Base-by-base conservation (phyloP, 1,139 yeast species). In the Yamadazyma membranifaciens region DNA sequence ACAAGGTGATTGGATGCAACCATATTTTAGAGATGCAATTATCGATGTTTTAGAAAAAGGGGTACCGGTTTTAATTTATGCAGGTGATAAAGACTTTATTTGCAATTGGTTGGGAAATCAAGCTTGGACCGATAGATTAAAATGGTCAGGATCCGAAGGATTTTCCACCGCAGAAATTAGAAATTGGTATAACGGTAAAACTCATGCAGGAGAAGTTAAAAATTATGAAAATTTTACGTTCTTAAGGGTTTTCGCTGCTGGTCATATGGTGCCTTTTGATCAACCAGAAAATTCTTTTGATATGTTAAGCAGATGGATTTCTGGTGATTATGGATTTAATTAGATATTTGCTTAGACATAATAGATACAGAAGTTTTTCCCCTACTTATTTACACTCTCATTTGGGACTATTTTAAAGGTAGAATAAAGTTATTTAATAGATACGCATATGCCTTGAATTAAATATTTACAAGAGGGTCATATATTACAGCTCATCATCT, bases 1-100 rank as follows among this genome's bases (percentile, higher is more conserved):
- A 60, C 85, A 87, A 22, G 89, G 95, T 56, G 95, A 87, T 63
- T 85, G 92, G 91, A 84, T 85, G 92, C 83, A 39, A 52, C 82
- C 41, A 63, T 67, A 75, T 10, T 82, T 13, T 6, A 36, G 33
- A 13, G 30, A 34, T 74, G 68, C 43, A 79, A 1, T 84, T 17
- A 67, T 79, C 1, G 78, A 77, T 44, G 61, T 83, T 42, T 65
- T 83, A 42, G 81, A 83, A 36, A 56, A 67, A 43, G 78, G 51
- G 25, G 44, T 64, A 30, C 69, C 69, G 0, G 69, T 65, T 6
- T 61, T 65, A 51, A 45, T 63, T 31, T 65, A 63, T 36, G 67
- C 66, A 16, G 70, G 70, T 33, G 69, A 63, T 45, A 64, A 65
- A 51, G 70, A 65, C 43, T 62, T 45, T 47, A 62, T 64, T 37